Conservation (phyloP, 192 early-diverging fungal genomes). For the Coemansia sp. region DNA sequence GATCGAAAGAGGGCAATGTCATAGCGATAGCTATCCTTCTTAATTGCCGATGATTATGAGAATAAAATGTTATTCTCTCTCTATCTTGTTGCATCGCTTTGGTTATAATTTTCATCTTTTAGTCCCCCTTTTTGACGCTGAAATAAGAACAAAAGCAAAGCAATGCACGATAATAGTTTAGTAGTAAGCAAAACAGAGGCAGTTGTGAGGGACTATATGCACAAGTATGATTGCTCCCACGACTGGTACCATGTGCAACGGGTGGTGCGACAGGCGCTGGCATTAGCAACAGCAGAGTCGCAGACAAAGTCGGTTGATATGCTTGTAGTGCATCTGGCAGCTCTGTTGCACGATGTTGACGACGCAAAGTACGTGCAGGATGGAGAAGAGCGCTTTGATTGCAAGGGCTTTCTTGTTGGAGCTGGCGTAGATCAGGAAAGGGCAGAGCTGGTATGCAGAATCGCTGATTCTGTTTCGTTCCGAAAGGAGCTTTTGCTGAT, state of each 20-base stretch:
- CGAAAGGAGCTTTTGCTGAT: conserved; percentile 64
- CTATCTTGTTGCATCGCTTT: neutral
- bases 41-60: too few relatives aligned
- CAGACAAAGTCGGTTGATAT: conserved; percentile 48
- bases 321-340: conserved; percentile 65
- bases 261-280: conserved; percentile 59
- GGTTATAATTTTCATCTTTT: neutral
- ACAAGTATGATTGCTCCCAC: conserved; percentile 66
- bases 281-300: conserved; percentile 38
- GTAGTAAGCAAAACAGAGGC: conserved; percentile 42
- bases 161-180: neutral
- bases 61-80: too few relatives aligned
- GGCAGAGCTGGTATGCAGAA: conserved; percentile 56
- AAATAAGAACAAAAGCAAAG: neutral
- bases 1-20: neutral
- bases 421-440: conserved; percentile 40
- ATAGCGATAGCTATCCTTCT: neutral
- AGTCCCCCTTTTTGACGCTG: neutral
- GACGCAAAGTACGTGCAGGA: conserved; percentile 66
- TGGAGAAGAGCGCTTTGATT: conserved; percentile 40
- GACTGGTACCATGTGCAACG: conserved; percentile 70
- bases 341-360: conserved; percentile 68
- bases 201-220: conserved; percentile 67
- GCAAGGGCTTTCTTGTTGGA: conserved; percentile 57
- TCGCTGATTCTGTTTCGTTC: conserved; percentile 65